Conservation (phyloP, 176 grass and related monocot species). For the maize (Zea mays) region DNA sequence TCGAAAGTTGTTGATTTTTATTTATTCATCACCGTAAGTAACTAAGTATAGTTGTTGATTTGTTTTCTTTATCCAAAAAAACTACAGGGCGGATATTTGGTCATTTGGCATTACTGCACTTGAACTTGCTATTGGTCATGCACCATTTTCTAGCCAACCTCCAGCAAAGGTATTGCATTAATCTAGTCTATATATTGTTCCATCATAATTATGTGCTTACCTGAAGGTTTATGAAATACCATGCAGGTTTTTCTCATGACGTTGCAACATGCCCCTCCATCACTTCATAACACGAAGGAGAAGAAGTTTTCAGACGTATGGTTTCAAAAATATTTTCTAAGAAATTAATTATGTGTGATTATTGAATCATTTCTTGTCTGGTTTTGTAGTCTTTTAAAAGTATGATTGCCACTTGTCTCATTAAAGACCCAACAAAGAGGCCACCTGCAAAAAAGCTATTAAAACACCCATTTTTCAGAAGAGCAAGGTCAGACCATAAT, state of each 20-base stretch:
- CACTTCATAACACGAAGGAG: slow-evolving; percentile 83
- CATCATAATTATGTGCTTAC: neutral
- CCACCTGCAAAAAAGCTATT: slow-evolving; percentile 73
- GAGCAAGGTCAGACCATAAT: slow-evolving; percentile 61
- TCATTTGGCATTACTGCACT: slow-evolving; percentile 94
- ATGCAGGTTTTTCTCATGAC: slow-evolving; percentile 82
- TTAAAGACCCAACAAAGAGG: slow-evolving; percentile 85
- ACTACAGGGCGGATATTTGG: slow-evolving; percentile 86
- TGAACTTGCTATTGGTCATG: slow-evolving; percentile 90
- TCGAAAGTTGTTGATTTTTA: neutral
- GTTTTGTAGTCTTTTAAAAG: slow-evolving; percentile 68
- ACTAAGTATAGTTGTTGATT: neutral
- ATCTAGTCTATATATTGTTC: neutral
- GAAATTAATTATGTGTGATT: neutral
- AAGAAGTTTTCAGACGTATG: slow-evolving; percentile 83
- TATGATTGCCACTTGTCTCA: slow-evolving; percentile 83
- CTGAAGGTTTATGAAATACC: neutral
- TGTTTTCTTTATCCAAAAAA: neutral
- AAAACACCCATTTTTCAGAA: slow-evolving; percentile 86
- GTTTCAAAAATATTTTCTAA: slow-evolving; percentile 17
- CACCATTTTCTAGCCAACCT: slow-evolving; percentile 86
- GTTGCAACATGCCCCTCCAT: slow-evolving; percentile 77
- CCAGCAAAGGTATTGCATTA: slow-evolving; percentile 64
- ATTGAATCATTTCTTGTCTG: slow-evolving; percentile 5
- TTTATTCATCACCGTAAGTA: neutral